A percentile compares a stretch with the other conserved stretches of the same genome.
phyloP scores from a whole-genome alignment of 2,329 filamentous ascomycete species.

The Hirsutella thompsonii region DNA sequence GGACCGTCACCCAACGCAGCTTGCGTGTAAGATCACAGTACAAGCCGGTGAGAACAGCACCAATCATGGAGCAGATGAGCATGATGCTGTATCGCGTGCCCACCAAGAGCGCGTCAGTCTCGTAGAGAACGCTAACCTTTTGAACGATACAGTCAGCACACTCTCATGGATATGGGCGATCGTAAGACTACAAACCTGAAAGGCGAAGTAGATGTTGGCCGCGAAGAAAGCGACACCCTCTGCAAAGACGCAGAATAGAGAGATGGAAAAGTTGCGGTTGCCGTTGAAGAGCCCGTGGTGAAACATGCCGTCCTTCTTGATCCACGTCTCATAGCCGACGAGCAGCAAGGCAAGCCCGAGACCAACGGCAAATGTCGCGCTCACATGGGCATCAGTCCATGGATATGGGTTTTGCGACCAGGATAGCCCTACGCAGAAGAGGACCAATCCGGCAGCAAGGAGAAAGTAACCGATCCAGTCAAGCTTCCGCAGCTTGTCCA shows the following conservation, averaged over 20 bases:
- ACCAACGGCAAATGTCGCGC: slow-evolving; percentile 22
- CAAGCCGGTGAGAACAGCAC: slow-evolving; percentile 15
- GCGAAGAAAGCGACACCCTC: slow-evolving; percentile 25
- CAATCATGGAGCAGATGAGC: slow-evolving; percentile 13
- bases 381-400: slow-evolving; percentile 22
- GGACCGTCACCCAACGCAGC: slow-evolving; percentile 12
- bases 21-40: slow-evolving; percentile 16
- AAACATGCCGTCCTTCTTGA: slow-evolving; percentile 26
- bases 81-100: slow-evolving; percentile 20
- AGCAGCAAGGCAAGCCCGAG: slow-evolving; percentile 13
- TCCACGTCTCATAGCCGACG: slow-evolving; percentile 16
- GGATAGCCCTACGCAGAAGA: slow-evolving; percentile 24
- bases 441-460: slow-evolving; percentile 19
- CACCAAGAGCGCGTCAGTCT: slow-evolving; percentile 6
- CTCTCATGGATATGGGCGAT: not conserved
- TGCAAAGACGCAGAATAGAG: slow-evolving; percentile 12
- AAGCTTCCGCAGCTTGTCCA: slow-evolving; percentile 20
- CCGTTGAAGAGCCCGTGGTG: slow-evolving; percentile 23
- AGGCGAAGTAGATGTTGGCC: slow-evolving; percentile 29
- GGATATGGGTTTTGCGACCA: slow-evolving; percentile 25
- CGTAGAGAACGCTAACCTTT: slow-evolving; percentile 18
- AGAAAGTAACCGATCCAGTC: slow-evolving; percentile 26
- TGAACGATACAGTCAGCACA: not conserved
- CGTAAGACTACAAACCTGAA: slow-evolving; percentile 12
- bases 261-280: slow-evolving; percentile 22